Evolutionary conservation across 2,329 filamentous ascomycete species (phyloP).

Genomic region (Colletotrichum liriopes): DNA sequence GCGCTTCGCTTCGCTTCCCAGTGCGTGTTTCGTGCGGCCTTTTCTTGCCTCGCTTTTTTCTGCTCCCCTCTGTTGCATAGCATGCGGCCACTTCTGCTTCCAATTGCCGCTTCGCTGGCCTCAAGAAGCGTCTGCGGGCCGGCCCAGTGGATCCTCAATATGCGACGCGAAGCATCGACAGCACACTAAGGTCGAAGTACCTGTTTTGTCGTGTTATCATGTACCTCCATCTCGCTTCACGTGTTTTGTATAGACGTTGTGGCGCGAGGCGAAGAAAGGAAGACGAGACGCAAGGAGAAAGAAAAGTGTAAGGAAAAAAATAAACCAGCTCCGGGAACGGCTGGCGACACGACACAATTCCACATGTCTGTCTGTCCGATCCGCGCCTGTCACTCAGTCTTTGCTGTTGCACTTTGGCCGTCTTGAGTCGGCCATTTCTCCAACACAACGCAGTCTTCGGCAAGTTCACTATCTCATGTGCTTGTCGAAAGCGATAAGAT

Average conservation of each 20-base stretch:
- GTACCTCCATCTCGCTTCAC: conserved; percentile 16
- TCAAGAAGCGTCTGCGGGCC: conserved; percentile 17
- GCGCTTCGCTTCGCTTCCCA: neutral
- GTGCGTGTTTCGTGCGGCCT: conserved; percentile 14
- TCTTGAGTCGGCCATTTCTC: neutral
- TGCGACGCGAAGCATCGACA: conserved; percentile 3
- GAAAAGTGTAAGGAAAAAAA: too few relatives aligned
- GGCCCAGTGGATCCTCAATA: conserved; percentile 25
- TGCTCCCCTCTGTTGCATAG: neutral
- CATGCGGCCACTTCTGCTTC: neutral
- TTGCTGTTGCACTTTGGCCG: neutral
- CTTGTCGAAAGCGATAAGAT: neutral
- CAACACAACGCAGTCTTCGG: neutral
- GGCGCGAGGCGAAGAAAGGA: neutral
- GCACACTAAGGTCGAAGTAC: conserved; percentile 14
- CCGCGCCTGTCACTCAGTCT: neutral
- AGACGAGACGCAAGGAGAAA: neutral
- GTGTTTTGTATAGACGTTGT: neutral
- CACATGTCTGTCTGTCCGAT: neutral
- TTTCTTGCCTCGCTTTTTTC: neutral
- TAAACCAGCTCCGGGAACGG: neutral
- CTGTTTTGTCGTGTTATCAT: conserved; percentile 22
- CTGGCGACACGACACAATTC: neutral
- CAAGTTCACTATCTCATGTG: neutral
- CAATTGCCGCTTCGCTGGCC: conserved; percentile 13